Evolutionary conservation across 2,329 filamentous ascomycete species (phyloP), one percentile per base, ranked within the genome.

Genomic region (Davidsoniella eucalypti): DNA sequence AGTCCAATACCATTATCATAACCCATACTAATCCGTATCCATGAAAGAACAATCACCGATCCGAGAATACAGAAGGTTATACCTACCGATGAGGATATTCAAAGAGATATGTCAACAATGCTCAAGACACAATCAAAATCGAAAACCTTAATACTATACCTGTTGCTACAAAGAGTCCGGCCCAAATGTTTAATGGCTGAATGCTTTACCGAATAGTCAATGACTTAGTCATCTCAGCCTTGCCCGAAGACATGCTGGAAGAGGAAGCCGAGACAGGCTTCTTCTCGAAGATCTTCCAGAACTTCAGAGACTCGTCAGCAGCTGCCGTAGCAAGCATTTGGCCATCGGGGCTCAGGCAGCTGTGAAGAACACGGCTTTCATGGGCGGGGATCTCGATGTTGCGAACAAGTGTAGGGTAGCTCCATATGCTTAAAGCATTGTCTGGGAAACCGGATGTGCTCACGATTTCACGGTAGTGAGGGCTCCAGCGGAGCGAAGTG

Each of bases 211-310:
- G 81, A 63, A 90, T 90, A 43, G 88, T 95, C 84, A 94, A 94
- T 66, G 90, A 86, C 80, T 94, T 95, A 63, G 80, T 80, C 74
- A 90, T 83, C 61, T 85, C 80, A 51, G 84, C 87, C 70, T 90
- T 90, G 66, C 76, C 77, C 46, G 82, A 82, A 53, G 82, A 71
- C 55, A 79, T 80, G 52, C 80, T 75, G 58, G 76, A 73, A 45
- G 78, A 76, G 47, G 80, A 76, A 54, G 76, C 70, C 53, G 76
- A 71, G 50, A 87, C 87, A 16, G 88, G 73, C 78, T 95, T 96
- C 78, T 94, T 95, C 76, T 98, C 92, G 62, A 98, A 98, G 59
- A 98, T 76, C 80, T 98, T 98, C 92, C 92, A 98, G 75, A 98
- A 98, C 72, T 98, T 98, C 66, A 98, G 75, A 62, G 83, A 90